Evolutionary conservation across 306 rosid species (phyloP), one percentile per base, ranked within the genome.

Genomic region (Alnus glutinosa): DNA sequence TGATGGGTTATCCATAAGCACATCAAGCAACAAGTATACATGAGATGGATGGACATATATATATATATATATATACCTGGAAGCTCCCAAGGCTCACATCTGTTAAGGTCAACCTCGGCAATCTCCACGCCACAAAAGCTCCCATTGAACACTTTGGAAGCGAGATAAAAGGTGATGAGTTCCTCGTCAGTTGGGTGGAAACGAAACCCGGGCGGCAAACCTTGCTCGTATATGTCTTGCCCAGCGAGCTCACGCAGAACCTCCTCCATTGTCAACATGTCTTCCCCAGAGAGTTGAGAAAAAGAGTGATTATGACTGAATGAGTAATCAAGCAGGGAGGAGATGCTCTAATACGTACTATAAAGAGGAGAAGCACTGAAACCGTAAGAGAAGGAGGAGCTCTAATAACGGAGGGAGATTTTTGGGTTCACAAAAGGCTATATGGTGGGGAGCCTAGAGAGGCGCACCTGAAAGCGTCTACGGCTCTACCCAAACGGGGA

Each of bases 171-270:
- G 63, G 96, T 86, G 9, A 92, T 82, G 10, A 92, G 96, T 76
- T 92, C 97, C 80, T 92, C 92, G 30, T 92, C 97, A 14, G 97
- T 92, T 0, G 97, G 97, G 82, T 92, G 97, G 77, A 90, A 92
- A 79, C 96, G 83, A 64, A 92, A 92, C 18, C 97, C 97, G 0
- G 97, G 97, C 9, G 96, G 97, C 64, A 92, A 82, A 18, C 96
- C 96, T 79, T 81, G 96, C 42, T 84, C 86, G 71, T 76, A 89
- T 19, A 82, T 47, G 67, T 82, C 90, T 55, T 86, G 93, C 28
- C 87, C 88, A 42, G 34, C 78, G 9, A 89, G 87, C 75, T 89
- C 94, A 62, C 81, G 70, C 51, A 87, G 72, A 1, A 92, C 28
- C 8, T 89, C 90, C 79, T 92, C 97, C 79, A 90, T 83, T 73